A percentile compares a stretch with the other conserved stretches of the same genome.
These are phyloP conservation scores for Aphanoascus verrucosus DNA, from an alignment of 2,329 filamentous ascomycete genomes.

Conservation along the genomic window DNA sequence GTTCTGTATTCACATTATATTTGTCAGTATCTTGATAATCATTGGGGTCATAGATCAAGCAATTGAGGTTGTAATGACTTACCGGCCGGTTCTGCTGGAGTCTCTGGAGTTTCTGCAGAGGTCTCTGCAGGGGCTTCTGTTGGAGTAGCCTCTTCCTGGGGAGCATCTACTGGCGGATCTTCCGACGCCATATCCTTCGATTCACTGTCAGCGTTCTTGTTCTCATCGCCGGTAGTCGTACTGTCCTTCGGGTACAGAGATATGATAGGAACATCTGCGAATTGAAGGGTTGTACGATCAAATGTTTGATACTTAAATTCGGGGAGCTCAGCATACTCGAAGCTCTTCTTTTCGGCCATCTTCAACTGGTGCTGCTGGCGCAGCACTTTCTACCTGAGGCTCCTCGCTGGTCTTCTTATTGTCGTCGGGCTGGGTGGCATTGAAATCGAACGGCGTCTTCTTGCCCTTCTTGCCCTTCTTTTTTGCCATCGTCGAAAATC, in stretches of 20 bases:
- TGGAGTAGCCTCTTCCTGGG: conserved; percentile 6
- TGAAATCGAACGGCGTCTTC: conserved; percentile 23
- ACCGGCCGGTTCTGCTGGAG: conserved; percentile 11
- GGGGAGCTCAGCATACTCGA: conserved; percentile 37
- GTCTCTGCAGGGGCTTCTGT: not conserved
- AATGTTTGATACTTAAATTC: conserved; percentile 35
- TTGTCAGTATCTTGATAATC: not conserved
- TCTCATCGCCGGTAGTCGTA: conserved; percentile 29
- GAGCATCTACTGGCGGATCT: conserved; percentile 15
- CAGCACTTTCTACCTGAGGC: conserved; percentile 23
- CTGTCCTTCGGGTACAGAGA: conserved; percentile 22
- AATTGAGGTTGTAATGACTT: not conserved
- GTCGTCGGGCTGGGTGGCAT: conserved; percentile 16
- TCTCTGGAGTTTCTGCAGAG: not conserved
- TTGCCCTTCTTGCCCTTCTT: conserved; percentile 26
- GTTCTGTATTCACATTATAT: conserved; percentile 1
- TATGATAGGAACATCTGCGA: conserved; percentile 29
- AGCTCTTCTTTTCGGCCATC: conserved; percentile 25
- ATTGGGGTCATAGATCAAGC: not conserved
- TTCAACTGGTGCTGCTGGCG: conserved; percentile 25
- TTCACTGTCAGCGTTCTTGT: conserved; percentile 28
- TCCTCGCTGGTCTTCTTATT: conserved; percentile 21
- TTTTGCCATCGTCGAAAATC: conserved; percentile 25
- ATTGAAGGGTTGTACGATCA: conserved; percentile 31
- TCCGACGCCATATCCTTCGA: conserved; percentile 22